Base-by-base conservation (phyloP, 2,329 filamentous ascomycete genomes). In the Epichloe sibirici region DNA sequence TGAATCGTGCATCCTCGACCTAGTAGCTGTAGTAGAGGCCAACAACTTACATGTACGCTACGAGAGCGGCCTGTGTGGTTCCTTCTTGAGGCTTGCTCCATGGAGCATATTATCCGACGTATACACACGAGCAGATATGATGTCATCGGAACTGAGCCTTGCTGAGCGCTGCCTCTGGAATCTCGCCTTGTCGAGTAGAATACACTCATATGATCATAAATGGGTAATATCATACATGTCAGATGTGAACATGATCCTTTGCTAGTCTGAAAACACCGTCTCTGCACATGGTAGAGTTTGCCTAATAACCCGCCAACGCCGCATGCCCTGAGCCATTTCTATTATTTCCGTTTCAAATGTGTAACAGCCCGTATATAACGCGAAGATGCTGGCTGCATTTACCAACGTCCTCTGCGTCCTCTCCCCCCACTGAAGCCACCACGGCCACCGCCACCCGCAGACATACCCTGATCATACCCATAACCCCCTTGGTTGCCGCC, bases 401-500 rank as follows among this genome's bases (percentile, higher is more conserved):
- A 61, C 63, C 65, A 62, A 48, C 65, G 54, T 37, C 65, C 59
- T 38, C 64, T 52, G 17, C 63, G 64, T 28, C 67, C 65, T 35
- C 65, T 61, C 63, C 12, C 63, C 12, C 64, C 61, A 25, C 58
- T 56, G 46, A 59, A 58, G 2, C 61, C 61, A 21, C 67, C 65
- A 3, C 65, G 61, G 6, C 66, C 63, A 17, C 65, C 62, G 15
- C 65, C 65, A 5, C 67, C 69, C 2, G 66, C 71, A 3, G 69
- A 66, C 73, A 76, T 76, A 49, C 61, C 66, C 56, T 74, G 72
- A 25, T 76, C 74, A 56, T 75, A 76, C 31, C 73, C 71, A 50
- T 76, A 80, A 23, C 71, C 73, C 38, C 72, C 75, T 58, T 78
- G 76, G 51, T 72, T 74, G 23, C 73, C 74, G 25, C 75, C 76